Base-by-base conservation (phyloP, 441 rosid genomes). In the Pelargonium citronellum region DNA sequence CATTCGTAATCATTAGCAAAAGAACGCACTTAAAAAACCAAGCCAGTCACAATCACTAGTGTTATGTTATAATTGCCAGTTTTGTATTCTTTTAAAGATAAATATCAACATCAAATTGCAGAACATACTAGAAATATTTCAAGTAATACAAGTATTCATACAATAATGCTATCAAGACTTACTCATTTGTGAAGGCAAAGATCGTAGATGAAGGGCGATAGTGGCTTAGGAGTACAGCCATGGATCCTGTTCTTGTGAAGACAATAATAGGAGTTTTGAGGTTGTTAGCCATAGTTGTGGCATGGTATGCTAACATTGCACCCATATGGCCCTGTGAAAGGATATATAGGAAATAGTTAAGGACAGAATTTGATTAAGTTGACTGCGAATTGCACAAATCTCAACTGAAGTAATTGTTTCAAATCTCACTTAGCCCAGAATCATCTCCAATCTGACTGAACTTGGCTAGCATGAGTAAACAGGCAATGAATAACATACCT, bases 121-220 rank as follows among this genome's bases (percentile, higher is more conserved):
- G 27, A 58, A 0, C 27, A 16, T 19, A 22, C 16, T 34, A 61
- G 67, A 67, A 65, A 44, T 24, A 57, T 68, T 19, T 49, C 69
- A 73, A 62, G 39, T 20, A 66, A 70, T 63, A 57, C 24, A 17
- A 1, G 30, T 46, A 41, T 1, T 12, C 37, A 44, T 39, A 22
- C 47, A 53, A 71, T 2, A 11, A 17, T 58, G 55, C 61, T 22
- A 66, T 22, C 49, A 22, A 37, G 49, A 86, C 98, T 84, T 61
- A 91, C 98, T 88, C 86, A 73, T 91, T 89, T 70, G 98, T 93
- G 89, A 93, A 91, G 74, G 98, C 96, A 69, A 88, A 91, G 74
- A 93, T 88, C 39, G 95, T 83, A 20, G 95, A 85, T 53, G 89
- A 86, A 20, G 98, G 98, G 65, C 83, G 95, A 71, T 88, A 89